Evolutionary conservation across 2,329 filamentous ascomycete genomes (phyloP).

Genomic region (Pochonia chlamydosporia): DNA sequence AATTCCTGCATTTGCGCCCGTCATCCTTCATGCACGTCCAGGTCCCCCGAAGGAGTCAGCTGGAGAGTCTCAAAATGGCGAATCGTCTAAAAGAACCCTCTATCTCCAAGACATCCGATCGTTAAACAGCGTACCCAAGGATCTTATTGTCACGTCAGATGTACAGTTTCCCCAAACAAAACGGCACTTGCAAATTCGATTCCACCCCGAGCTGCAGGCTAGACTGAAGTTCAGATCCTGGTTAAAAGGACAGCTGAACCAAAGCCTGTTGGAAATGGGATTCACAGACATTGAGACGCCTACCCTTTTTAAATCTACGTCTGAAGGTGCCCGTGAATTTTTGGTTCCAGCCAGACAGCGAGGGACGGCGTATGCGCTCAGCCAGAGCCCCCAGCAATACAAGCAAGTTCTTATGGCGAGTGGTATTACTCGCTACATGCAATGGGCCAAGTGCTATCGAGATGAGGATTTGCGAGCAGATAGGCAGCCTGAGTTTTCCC

Average conservation of each 20-base stretch:
- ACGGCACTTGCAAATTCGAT: constrained; percentile 81
- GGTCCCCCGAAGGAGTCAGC: constrained; percentile 16
- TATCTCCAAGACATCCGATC: constrained; percentile 52
- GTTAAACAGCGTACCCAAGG: constrained; percentile 37
- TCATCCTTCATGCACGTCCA: constrained; percentile 39
- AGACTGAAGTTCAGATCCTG: constrained; percentile 66
- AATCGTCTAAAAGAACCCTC: constrained; percentile 44
- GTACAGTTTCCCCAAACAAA: constrained; percentile 68
- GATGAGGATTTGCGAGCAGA: constrained; percentile 92
- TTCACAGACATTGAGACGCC: constrained; percentile 88
- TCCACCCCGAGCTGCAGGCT: constrained; percentile 58
- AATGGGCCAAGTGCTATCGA: constrained; percentile 90
- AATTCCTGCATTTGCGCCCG: constrained; percentile 46
- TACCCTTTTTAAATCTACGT: constrained; percentile 92
- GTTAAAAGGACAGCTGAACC: constrained; percentile 46
- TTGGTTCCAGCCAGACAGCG: constrained; percentile 76
- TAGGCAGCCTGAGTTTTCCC: constrained; percentile 93
- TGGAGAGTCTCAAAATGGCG: constrained; percentile 15
- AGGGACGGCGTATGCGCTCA: constrained; percentile 80
- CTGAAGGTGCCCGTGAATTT: constrained; percentile 92
- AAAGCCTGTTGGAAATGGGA: constrained; percentile 46
- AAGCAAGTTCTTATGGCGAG: constrained; percentile 97
- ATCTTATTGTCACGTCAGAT: constrained; percentile 70
- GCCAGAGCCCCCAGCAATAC: constrained; percentile 96
- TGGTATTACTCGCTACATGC: constrained; percentile 76